A percentile compares a stretch with the other conserved stretches of the same genome.
These are phyloP conservation scores for Vigna unguiculata DNA, from an alignment of 306 rosid genomes.

Conservation along the genomic window DNA sequence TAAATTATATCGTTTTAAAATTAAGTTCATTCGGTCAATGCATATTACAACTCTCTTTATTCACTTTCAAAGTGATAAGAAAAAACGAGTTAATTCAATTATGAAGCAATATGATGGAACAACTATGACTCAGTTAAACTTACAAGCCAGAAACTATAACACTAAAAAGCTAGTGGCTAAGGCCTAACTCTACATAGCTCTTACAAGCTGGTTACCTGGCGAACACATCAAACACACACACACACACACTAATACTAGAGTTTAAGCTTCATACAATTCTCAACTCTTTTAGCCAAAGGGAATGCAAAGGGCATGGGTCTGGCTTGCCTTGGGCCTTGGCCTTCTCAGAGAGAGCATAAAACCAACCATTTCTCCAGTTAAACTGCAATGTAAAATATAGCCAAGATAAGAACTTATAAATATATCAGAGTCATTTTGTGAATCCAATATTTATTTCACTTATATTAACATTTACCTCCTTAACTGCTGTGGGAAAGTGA, in stretches of 20 bases:
- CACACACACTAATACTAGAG: neutral
- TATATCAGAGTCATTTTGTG: neutral
- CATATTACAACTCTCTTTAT: neutral
- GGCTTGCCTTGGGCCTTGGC: slow-evolving; percentile 73
- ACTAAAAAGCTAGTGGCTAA: slow-evolving; percentile 19
- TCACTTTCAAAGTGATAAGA: neutral
- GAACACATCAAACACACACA: neutral
- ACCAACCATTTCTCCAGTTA: slow-evolving; percentile 98
- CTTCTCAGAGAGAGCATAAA: slow-evolving; percentile 77
- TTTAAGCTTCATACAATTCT: slow-evolving; percentile 58
- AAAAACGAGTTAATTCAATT: neutral
- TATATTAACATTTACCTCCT: slow-evolving; percentile 68
- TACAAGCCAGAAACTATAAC: slow-evolving; percentile 1
- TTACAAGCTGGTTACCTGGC: slow-evolving; percentile 15
- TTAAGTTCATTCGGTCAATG: neutral
- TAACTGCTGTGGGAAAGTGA: slow-evolving; percentile 96
- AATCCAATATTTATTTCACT: neutral
- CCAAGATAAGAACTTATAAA: slow-evolving; percentile 34
- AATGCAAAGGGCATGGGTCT: slow-evolving; percentile 89
- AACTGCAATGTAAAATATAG: slow-evolving; percentile 71
- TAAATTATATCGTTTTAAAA: neutral
- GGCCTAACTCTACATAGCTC: neutral
- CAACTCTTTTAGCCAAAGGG: slow-evolving; percentile 82
- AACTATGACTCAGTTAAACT: neutral
- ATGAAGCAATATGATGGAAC: neutral